Conservation (phyloP, 1,284 basidiomycete species). For the Vanrija pseudolonga region DNA sequence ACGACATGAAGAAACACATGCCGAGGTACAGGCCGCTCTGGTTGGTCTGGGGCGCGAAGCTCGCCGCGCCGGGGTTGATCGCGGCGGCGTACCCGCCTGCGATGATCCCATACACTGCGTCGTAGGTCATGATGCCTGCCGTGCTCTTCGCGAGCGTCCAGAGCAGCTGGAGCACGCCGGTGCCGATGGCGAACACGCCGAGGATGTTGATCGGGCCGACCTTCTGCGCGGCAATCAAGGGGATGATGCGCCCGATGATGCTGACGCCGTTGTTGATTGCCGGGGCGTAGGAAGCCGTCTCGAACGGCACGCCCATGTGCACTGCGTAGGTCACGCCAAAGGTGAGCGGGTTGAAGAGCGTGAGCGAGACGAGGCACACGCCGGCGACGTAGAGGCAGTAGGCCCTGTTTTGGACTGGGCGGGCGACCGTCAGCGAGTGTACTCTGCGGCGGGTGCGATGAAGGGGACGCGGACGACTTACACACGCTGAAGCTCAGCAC, state of each 20-base stretch:
- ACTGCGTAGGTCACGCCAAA: conserved; percentile 37
- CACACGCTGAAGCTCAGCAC: conserved; percentile 28
- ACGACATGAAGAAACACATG: conserved; percentile 33
- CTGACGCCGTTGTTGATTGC: conserved; percentile 35
- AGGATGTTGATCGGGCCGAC: conserved; percentile 39
- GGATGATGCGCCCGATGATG: conserved; percentile 35
- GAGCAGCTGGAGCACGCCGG: conserved; percentile 29
- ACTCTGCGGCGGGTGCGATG: too few relatives aligned
- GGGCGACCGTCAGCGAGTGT: background rate
- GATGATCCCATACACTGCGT: conserved; percentile 30
- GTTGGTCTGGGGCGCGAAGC: conserved; percentile 29
- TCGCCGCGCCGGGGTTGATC: conserved; percentile 30
- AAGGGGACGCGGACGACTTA: too few relatives aligned
- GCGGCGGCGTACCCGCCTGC: conserved; percentile 30
- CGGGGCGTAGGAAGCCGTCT: conserved; percentile 27
- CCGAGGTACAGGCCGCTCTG: conserved; percentile 35
- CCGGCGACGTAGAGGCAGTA: conserved; percentile 29
- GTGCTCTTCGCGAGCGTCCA: conserved; percentile 27
- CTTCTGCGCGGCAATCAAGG: conserved; percentile 30
- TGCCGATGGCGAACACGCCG: conserved; percentile 15
- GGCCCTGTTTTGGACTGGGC: conserved; percentile 24
- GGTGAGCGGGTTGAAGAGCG: conserved; percentile 30
- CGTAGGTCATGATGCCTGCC: conserved; percentile 23
- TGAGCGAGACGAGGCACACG: conserved; percentile 19
- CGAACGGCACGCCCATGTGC: conserved; percentile 19